Evolutionary conservation across 1,139 yeast species (phyloP), one percentile per base, ranked within the genome.

Genomic region (Scheffersomyces segobiensis): DNA sequence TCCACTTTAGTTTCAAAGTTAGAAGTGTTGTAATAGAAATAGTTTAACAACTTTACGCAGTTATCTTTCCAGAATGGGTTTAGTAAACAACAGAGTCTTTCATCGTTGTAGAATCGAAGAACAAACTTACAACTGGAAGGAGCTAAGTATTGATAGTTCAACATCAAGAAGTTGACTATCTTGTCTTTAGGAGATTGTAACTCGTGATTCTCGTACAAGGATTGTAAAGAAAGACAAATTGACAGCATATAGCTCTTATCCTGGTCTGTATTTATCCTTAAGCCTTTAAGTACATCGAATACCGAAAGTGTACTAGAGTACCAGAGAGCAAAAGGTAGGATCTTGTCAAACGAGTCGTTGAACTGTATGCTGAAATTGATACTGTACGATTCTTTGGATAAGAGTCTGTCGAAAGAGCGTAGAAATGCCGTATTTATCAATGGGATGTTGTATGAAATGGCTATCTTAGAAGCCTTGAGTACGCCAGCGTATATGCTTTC

Each of bases 31-130:
- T 70, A 71, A 66, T 78, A 87, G 65, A 87, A 87, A 24, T 75
- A 73, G 24, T 77, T 74, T 24, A 87, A 69, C 3, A 87, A 60
- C n/a, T 71, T 73, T 22, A 72, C 69, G 53, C 85, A 74, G 63
- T 85, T 84, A 1, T 75, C 77, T 53, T 73, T 72, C 91, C 93
- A 88, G 20, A 78, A 71, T 0, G 83, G 78, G 52, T 80, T 73
- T n/a, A 86, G 67, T 7, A 86, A 81, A 1, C 87, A 77, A 65
- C 93, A 87, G 26, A 81, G 65, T 55, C 80, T 80, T 56, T 81
- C 84, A n/a, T 79, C 77, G 1, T 74, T 71, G 66, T 84, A 87
- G 65, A 76, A 81, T 7, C 75, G 69, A 49, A 87, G 70, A 0
- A 87, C 79, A 58, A 79, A 78, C 17, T 71, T 63, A 6, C 80